Percentiles rank a stretch among this genome's conserved stretches.
phyloP scores from a whole-genome alignment of 345 rosid species.

The Citropsis articulata region DNA sequence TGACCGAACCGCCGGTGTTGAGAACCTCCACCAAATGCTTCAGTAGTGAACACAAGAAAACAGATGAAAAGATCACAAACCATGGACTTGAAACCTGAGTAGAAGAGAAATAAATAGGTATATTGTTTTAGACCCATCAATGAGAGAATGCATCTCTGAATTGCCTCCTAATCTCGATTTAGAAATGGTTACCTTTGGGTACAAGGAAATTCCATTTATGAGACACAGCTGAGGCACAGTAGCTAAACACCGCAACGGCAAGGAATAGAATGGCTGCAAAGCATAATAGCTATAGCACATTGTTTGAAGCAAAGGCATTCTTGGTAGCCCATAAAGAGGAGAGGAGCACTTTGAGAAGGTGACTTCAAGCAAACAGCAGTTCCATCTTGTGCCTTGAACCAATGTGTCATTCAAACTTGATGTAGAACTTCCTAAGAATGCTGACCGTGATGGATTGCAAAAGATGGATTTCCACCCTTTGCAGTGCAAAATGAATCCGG shows the following conservation, averaged over 20 bases:
- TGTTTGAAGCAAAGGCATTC: conserved; percentile 25
- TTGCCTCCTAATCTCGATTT: background rate
- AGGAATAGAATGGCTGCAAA: conserved; percentile 21
- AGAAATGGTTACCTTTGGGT: conserved; percentile 21
- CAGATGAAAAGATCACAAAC: background rate
- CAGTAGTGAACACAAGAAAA: background rate
- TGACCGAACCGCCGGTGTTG: background rate
- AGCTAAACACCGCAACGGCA: conserved; percentile 28
- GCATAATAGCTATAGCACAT: conserved; percentile 22
- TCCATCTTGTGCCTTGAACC: conserved; percentile 31
- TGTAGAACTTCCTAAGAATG: conserved; percentile 24
- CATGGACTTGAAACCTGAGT: conserved; percentile 10
- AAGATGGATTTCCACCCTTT: conserved; percentile 28
- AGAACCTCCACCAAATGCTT: background rate
- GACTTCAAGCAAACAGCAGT: conserved; percentile 24
- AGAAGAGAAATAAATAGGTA: background rate
- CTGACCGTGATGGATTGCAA: conserved; percentile 22
- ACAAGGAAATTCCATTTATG: conserved; percentile 17
- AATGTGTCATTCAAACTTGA: conserved; percentile 26
- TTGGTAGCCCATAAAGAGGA: conserved; percentile 18
- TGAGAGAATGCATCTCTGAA: background rate
- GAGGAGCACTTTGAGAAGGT: conserved; percentile 27
- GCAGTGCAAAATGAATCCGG: conserved; percentile 27
- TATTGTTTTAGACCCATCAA: background rate
- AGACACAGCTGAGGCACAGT: conserved; percentile 29